Evolutionary conservation across 257 asterid genomes (phyloP).

Genomic region (Voacanga thouarsii): DNA sequence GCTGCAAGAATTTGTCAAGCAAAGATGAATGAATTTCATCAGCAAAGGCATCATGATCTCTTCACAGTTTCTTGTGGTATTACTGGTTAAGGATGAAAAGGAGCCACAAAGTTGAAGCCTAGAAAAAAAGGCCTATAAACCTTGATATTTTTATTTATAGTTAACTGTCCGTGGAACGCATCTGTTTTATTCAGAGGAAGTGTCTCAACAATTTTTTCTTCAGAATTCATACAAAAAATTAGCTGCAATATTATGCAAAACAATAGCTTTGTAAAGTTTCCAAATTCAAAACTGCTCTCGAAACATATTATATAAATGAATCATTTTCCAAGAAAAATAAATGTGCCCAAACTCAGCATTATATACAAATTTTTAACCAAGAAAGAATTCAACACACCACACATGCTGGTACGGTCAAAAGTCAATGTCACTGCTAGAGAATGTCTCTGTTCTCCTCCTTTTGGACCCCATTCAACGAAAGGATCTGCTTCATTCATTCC

Average conservation of each 20-base stretch:
- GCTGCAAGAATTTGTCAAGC: slow-evolving; percentile 34
- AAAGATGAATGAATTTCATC: background rate
- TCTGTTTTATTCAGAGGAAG: background rate
- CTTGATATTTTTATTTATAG: too few species aligned
- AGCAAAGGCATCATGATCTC: background rate
- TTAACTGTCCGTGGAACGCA: background rate
- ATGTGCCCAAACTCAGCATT: background rate
- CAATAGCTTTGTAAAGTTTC: background rate
- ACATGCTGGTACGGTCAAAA: slow-evolving; percentile 73
- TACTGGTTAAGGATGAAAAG: background rate
- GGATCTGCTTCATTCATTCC: slow-evolving; percentile 57
- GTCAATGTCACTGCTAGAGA: slow-evolving; percentile 82
- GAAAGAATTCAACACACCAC: slow-evolving; percentile 49
- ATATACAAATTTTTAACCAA: background rate
- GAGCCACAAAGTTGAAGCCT: too few species aligned
- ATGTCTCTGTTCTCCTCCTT: slow-evolving; percentile 47
- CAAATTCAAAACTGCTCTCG: too few species aligned
- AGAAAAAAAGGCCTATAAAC: too few species aligned
- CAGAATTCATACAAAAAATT: background rate
- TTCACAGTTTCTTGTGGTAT: background rate
- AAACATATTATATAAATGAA: too few species aligned
- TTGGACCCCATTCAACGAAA: slow-evolving; percentile 78
- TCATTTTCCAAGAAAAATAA: background rate
- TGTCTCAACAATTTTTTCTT: too few species aligned
- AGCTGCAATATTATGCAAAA: background rate